A percentile compares a stretch with the other conserved stretches of the same genome.
Evolutionary conservation across 1,284 basidiomycete species (phyloP).

Genomic region (Apiotrichum akiyoshidainum): DNA sequence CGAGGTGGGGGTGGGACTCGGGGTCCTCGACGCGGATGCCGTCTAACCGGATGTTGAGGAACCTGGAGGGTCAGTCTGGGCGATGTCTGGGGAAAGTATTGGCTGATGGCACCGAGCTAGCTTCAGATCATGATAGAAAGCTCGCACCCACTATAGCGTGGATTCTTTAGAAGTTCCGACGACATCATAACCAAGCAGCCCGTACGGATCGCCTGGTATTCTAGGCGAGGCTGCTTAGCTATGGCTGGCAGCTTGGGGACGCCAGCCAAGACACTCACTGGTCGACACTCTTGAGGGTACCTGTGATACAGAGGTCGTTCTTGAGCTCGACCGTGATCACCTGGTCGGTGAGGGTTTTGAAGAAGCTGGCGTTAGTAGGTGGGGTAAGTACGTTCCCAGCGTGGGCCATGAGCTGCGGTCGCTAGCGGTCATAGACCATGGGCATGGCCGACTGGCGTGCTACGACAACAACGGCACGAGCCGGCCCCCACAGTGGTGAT

Average conservation of each 20-base stretch:
- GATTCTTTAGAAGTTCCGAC: too few relatives aligned
- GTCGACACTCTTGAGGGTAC: constrained; percentile 94
- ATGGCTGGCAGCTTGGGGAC: not conserved
- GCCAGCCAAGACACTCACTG: constrained; percentile 73
- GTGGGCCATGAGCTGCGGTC: too few relatives aligned
- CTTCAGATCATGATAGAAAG: too few relatives aligned
- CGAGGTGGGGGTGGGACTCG: constrained; percentile 95
- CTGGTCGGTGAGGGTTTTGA: constrained; percentile 98
- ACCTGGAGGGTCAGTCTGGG: constrained; percentile 57
- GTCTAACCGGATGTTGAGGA: constrained; percentile 95
- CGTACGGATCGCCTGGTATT: too few relatives aligned
- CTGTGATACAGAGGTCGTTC: constrained; percentile 96
- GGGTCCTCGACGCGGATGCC: constrained; percentile 91
- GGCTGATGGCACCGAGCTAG: not conserved
- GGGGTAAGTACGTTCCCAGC: too few relatives aligned
- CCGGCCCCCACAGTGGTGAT: not conserved
- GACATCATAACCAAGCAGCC: too few relatives aligned
- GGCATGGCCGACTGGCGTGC: too few relatives aligned
- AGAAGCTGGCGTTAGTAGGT: constrained; percentile 57
- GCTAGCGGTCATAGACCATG: too few relatives aligned
- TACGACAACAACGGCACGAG: not conserved
- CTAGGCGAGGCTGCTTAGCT: too few relatives aligned
- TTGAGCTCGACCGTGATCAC: constrained; percentile 97
- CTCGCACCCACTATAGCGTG: too few relatives aligned
- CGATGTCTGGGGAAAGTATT: not conserved